Conservation (phyloP, 2,329 filamentous ascomycete species). For the Talaromyces sp. region DNA sequence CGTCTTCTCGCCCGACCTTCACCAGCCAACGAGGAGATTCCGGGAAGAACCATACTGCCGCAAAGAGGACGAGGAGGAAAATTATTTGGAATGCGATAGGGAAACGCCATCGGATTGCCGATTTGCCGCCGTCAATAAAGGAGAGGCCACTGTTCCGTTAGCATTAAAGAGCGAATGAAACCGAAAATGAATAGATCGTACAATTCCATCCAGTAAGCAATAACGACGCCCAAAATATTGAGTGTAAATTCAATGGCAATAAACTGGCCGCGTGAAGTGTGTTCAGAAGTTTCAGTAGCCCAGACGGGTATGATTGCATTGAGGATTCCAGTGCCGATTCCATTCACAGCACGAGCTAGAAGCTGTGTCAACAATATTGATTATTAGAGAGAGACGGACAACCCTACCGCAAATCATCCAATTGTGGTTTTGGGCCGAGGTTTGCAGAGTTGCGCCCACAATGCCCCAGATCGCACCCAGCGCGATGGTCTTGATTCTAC, state of each 20-base stretch:
- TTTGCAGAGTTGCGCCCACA: constrained; percentile 59
- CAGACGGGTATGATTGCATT: constrained; percentile 68
- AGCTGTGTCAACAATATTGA: not conserved
- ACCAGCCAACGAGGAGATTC: constrained; percentile 57
- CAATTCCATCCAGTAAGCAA: constrained; percentile 58
- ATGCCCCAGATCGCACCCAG: constrained; percentile 54
- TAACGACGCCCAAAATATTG: constrained; percentile 65
- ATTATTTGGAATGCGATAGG: constrained; percentile 66
- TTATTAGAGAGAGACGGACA: not conserved
- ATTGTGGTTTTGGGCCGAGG: constrained; percentile 57
- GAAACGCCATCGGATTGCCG: constrained; percentile 61
- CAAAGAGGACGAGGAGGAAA: constrained; percentile 54
- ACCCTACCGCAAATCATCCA: constrained; percentile 66
- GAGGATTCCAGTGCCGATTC: constrained; percentile 63
- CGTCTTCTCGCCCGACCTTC: constrained; percentile 61
- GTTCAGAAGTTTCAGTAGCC: constrained; percentile 60
- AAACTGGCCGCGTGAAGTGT: constrained; percentile 63
- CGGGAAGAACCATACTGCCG: constrained; percentile 60
- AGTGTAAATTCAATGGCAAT: constrained; percentile 68
- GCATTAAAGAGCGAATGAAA: not conserved
- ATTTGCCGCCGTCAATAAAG: constrained; percentile 54
- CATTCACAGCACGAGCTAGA: constrained; percentile 54
- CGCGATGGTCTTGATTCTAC: constrained; percentile 60
- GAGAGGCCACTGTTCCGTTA: constrained; percentile 45
- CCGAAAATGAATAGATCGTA: constrained; percentile 16